Conservation (phyloP, 1,139 yeast species). For the Diutina siamensis region DNA sequence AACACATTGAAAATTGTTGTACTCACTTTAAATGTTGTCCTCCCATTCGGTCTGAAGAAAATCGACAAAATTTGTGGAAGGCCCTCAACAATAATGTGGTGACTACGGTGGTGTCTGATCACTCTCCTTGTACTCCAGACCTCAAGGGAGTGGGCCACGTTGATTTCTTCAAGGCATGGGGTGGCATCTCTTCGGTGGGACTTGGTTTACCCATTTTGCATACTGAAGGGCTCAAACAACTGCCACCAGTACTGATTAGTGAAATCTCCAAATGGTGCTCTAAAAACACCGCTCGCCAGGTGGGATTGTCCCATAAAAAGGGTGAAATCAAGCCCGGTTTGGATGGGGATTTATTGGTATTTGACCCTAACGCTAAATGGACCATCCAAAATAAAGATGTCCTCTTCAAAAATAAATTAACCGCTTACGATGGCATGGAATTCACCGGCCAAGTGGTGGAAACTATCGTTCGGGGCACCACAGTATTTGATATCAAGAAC, state of each 20-base stretch:
- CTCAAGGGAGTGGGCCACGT: conserved; percentile 73
- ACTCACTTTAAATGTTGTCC: conserved; percentile 93
- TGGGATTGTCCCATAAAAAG: conserved; percentile 61
- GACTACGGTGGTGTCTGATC: conserved; percentile 88
- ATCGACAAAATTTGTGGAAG: conserved; percentile 63
- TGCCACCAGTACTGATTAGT: conserved; percentile 41
- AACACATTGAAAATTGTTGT: conserved; percentile 58
- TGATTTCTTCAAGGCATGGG: conserved; percentile 91
- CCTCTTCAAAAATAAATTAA: conserved; percentile 71
- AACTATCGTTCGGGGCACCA: conserved; percentile 66
- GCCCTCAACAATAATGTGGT: conserved; percentile 57
- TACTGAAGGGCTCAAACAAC: conserved; percentile 55
- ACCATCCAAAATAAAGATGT: conserved; percentile 47
- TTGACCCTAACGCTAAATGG: conserved; percentile 53
- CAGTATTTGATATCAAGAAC: conserved; percentile 44
- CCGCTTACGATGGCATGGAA: conserved; percentile 69
- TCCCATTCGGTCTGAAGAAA: conserved; percentile 69
- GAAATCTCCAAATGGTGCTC: conserved; percentile 75
- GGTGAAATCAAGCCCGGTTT: conserved; percentile 62
- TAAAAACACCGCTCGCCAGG: conserved; percentile 74
- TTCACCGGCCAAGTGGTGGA: conserved; percentile 66
- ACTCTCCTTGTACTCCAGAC: conserved; percentile 92
- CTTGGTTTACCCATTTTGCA: conserved; percentile 72
- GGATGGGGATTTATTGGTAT: conserved; percentile 81
- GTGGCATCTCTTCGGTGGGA: conserved; percentile 92